Evolutionary conservation across 1,284 basidiomycete genomes (phyloP).

Genomic region (Porodaedalea pini): DNA sequence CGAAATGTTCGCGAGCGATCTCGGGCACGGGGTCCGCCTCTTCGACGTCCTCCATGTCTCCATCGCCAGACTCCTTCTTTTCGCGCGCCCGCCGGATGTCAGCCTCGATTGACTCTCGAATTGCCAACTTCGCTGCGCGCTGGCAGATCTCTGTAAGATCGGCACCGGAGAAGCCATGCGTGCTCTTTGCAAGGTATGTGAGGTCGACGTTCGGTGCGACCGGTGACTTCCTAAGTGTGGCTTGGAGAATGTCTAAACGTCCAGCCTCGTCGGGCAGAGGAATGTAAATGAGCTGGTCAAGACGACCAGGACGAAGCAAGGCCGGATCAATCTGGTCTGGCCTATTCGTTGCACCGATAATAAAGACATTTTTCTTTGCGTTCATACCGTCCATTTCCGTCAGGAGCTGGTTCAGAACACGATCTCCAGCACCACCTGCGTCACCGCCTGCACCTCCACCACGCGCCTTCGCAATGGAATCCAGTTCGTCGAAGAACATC

Average conservation of each 20-base stretch:
- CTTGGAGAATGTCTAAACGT: conserved; percentile 88
- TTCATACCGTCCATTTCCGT: conserved; percentile 99
- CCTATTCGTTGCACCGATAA: conserved; percentile 97
- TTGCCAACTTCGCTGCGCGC: conserved; percentile 94
- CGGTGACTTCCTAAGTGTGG: conserved; percentile 91
- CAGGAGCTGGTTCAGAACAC: conserved; percentile 94
- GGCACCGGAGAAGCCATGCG: conserved; percentile 98
- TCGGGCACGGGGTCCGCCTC: conserved; percentile 95
- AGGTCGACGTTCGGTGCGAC: conserved; percentile 86
- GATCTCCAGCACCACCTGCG: conserved; percentile 93
- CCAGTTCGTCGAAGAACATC: conserved; percentile 99
- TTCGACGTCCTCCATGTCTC: conserved; percentile 72
- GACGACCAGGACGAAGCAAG: conserved; percentile 95
- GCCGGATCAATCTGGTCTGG: conserved; percentile 99
- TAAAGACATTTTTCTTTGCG: conserved; percentile 98
- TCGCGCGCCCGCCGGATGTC: conserved; percentile 84
- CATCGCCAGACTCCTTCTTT: conserved; percentile 67
- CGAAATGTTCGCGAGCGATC: conserved; percentile 94
- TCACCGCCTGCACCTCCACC: conserved; percentile 77
- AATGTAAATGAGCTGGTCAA: conserved; percentile 94
- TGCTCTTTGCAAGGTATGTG: conserved; percentile 85
- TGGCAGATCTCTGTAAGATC: conserved; percentile 99
- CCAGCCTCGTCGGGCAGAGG: conserved; percentile 92
- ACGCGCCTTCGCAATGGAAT: conserved; percentile 97
- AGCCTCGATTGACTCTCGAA: conserved; percentile 91